phyloP scores from a whole-genome alignment of 164 flowering plant genomes.

The Sedum album region DNA sequence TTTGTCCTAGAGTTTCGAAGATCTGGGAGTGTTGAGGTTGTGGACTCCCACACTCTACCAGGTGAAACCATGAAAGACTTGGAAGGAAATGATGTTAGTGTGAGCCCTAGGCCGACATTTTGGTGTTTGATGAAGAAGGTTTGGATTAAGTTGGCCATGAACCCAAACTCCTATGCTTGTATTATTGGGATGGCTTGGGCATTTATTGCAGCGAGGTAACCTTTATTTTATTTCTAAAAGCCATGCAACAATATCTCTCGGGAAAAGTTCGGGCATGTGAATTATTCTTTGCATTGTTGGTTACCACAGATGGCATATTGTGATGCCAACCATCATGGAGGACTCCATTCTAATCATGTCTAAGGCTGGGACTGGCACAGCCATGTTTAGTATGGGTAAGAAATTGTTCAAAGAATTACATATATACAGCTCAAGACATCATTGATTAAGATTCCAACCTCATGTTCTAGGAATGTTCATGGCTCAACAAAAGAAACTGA shows the following conservation, averaged over 20 bases:
- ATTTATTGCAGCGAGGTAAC: slow-evolving; percentile 50
- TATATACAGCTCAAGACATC: too few relatives aligned
- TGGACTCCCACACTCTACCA: not conserved
- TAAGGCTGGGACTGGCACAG: slow-evolving; percentile 63
- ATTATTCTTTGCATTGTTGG: not conserved
- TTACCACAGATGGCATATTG: slow-evolving; percentile 42
- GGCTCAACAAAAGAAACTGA: slow-evolving; percentile 51
- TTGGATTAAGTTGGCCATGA: slow-evolving; percentile 41
- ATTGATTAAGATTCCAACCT: slow-evolving; percentile 1
- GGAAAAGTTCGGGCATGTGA: not conserved
- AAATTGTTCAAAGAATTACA: not conserved
- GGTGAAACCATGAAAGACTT: slow-evolving; percentile 18
- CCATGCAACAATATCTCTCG: not conserved
- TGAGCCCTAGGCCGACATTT: slow-evolving; percentile 24
- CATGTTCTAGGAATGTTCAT: slow-evolving; percentile 49
- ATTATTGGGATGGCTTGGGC: slow-evolving; percentile 61
- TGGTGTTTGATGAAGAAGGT: slow-evolving; percentile 47
- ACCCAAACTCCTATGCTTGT: slow-evolving; percentile 62
- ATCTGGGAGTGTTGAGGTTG: not conserved
- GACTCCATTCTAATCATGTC: slow-evolving; percentile 57
- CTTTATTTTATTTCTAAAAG: not conserved
- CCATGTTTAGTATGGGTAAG: slow-evolving; percentile 84
- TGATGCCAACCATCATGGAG: slow-evolving; percentile 61
- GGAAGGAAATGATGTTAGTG: slow-evolving; percentile 18
- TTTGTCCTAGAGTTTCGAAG: not conserved